phyloP scores from a whole-genome alignment of 2,329 filamentous ascomycete genomes.

The Penicillium hordei region DNA sequence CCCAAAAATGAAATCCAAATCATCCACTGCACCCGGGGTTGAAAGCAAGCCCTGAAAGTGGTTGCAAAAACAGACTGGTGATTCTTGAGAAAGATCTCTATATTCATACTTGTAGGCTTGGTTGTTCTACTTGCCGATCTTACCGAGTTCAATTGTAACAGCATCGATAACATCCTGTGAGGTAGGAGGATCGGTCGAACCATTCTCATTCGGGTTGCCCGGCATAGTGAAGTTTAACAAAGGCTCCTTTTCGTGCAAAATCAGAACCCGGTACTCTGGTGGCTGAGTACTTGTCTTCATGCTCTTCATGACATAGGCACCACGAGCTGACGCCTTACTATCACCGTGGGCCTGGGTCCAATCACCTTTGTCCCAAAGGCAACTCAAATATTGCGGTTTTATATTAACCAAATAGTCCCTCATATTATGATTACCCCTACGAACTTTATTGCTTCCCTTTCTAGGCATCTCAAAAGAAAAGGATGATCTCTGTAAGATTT shows the following conservation, averaged over 20 bases:
- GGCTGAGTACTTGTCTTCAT: background rate
- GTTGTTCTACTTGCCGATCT: background rate
- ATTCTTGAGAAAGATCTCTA: background rate
- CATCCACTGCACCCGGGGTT: no score
- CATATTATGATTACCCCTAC: background rate
- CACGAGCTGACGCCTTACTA: background rate
- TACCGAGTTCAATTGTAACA: background rate
- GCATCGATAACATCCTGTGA: background rate
- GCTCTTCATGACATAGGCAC: background rate
- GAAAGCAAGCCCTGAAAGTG: background rate
- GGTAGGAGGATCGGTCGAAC: background rate
- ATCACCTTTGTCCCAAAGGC: background rate
- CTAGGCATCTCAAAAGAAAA: background rate
- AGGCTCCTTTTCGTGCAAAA: background rate
- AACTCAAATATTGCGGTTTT: background rate
- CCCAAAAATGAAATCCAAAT: no score
- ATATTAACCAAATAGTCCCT: background rate
- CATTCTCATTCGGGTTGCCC: background rate
- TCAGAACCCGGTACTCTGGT: background rate
- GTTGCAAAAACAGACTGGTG: background rate
- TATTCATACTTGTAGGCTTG: background rate
- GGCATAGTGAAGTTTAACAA: background rate
- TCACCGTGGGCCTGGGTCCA: background rate
- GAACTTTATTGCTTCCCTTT: background rate
- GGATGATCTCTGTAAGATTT: no score